Evolutionary conservation across 306 rosid species (phyloP), one percentile per base, ranked within the genome.

Genomic region (Cyamopsis tetragonoloba): DNA sequence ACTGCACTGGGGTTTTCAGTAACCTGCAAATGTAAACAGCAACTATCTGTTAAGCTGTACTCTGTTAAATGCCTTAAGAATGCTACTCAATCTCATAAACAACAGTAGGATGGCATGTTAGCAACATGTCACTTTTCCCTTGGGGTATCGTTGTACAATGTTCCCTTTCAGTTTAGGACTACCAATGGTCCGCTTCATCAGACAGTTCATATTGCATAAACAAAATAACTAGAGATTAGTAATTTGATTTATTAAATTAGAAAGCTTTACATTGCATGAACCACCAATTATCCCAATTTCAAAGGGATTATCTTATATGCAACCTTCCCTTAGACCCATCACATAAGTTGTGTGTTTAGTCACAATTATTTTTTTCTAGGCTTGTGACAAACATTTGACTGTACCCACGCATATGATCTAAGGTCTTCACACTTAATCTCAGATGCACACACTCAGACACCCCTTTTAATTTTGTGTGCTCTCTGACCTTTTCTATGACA

Each of bases 1-100:
- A 89, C 97, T 12, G 96, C 98, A 71, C 98, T 93, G 53, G 97
- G 96, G 84, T 88, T 93, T 61, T 86, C 87, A 2, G 89, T 82
- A 67, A 89, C 98, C 98, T 89, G 80, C 67, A 71, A 44, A 54
- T 66, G 67, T 71, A 72, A 74, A 75, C 80, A 72, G 54, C 75
- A 60, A 30, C 22, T 27, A 7, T 14, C 23, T 50, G 13, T 56
- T 18, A 28, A 30, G 20, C 18, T 31, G 22, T 46, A 30, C 19
- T 27, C 1, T 2, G 53, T 70, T 22, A 24, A 24, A 20, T 32
- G 19, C 10, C 41, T 10, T 42, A 35, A 55, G 49, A 66, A 41
- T 28, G 38, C 20, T 12, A 27, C 8, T 68, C 24, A 30, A 23
- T 5, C 41, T 15, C n/a, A 12, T 23, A 56, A 67, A 8, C 43